Base-by-base conservation (phyloP, 441 rosid species). In the Gossypium gossypioides region DNA sequence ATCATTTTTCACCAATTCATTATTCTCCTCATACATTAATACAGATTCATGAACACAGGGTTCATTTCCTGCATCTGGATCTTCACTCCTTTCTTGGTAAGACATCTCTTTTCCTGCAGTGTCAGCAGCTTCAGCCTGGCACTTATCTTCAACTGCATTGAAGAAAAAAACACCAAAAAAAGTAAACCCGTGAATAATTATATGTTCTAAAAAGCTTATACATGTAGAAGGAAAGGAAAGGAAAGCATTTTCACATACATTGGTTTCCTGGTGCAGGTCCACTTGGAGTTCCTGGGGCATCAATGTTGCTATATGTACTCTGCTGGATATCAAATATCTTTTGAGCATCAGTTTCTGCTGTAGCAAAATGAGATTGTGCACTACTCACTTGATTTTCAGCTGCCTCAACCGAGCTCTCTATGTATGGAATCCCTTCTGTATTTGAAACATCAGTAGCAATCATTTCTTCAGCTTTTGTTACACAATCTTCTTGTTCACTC, bases 201-300 rank as follows among this genome's bases (percentile, higher is more conserved):
- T 21, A 25, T 44, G 9, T 9, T 40, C 42, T 6, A 22, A 37
- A 56, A 58, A 71, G 9, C 44, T 68, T 12, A 42, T 24, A 24
- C 15, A 19, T 21, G 42, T n/a, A 71, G 51, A 71, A 58, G 56
- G 21, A 22, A 69, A 29, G 73, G 34, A 34, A 44, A 44, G 65
- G n/a, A 40, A 25, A 29, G 27, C 19, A 52, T 7, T 71, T 71
- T 71, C 21, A 57, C 24, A 40, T 24, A 71, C 74, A 19, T 58
- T 24, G 54, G 18, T 4, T 58, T 71, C n/a, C 56, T 6, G 67
- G 40, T n/a, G 55, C 8, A 58, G 66, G 9, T 71, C 7, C 51
- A n/a, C 22, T 40, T 2, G 63, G 21, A 18, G 48, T 21, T 69
- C n/a, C 64, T 13, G 40, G 71, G 40, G 71, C 3, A 48, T 18